phyloP scores from a whole-genome alignment of 1,139 yeast genomes.

The Pichia sp. region DNA sequence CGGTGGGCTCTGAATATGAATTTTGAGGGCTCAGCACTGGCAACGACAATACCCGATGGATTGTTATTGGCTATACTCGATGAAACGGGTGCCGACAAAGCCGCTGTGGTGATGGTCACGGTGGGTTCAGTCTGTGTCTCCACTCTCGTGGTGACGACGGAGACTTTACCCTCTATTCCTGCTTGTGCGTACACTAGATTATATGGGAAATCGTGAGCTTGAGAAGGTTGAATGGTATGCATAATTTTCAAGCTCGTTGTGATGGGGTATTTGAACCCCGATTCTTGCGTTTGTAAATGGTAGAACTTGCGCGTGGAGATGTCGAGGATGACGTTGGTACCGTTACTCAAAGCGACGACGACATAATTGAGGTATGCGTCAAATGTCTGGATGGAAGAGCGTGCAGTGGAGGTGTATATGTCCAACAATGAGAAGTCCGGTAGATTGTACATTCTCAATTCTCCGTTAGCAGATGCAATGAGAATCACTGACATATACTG shows the following conservation, averaged over 20 bases:
- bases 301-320: conserved; percentile 30
- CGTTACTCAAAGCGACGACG: conserved; percentile 10
- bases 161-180: conserved; percentile 81
- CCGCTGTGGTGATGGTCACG: conserved; percentile 30
- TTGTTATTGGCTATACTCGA: conserved; percentile 9
- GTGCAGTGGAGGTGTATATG: too few relatives aligned
- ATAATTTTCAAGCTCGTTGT: conserved; percentile 49
- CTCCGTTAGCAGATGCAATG: too few relatives aligned
- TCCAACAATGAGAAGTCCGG: too few relatives aligned
- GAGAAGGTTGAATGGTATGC: too few relatives aligned
- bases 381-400: conserved; percentile 1
- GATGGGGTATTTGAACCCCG: conserved; percentile 63
- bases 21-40: conserved; percentile 65
- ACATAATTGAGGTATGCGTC: conserved; percentile 1
- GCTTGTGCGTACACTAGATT: too few relatives aligned
- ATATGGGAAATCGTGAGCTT: too few relatives aligned
- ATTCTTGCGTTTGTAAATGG: conserved; percentile 51
- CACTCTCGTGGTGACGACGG: conserved; percentile 48
- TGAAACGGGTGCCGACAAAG: background rate
- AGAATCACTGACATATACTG: too few relatives aligned
- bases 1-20: background rate
- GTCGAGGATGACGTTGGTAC: conserved; percentile 39
- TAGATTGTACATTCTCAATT: too few relatives aligned
- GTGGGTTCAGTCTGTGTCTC: conserved; percentile 25
- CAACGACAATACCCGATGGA: conserved; percentile 19